Percentiles rank a stretch among this genome's conserved stretches.
phyloP scores from a whole-genome alignment of 169 alveolate species.

The Plasmodium gaboni region DNA sequence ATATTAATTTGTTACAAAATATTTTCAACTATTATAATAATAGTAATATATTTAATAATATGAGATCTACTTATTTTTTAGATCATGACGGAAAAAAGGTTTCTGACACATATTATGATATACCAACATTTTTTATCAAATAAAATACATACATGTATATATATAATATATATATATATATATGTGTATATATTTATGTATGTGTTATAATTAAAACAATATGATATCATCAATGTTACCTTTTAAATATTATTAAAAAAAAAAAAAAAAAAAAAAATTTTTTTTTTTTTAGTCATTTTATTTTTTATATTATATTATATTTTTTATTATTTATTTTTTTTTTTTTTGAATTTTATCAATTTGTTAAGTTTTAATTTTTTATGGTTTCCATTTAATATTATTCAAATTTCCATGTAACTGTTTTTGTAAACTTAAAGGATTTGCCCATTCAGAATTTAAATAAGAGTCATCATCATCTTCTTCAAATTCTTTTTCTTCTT shows the following conservation, averaged over 20 bases:
- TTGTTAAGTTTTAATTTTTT: neutral
- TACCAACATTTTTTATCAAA: slow-evolving; percentile 16
- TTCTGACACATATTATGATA: slow-evolving; percentile 9
- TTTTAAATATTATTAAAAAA: too few species aligned
- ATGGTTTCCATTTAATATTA: slow-evolving; percentile 71
- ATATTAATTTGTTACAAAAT: slow-evolving; percentile 4
- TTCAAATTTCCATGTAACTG: slow-evolving; percentile 84
- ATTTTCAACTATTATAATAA: slow-evolving; percentile 25
- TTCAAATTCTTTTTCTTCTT: slow-evolving; percentile 92
- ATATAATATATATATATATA: too few species aligned
- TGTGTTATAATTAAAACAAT: too few species aligned
- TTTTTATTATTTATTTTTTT: too few species aligned
- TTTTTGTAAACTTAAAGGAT: slow-evolving; percentile 91
- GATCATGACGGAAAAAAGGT: slow-evolving; percentile 25
- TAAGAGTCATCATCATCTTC: slow-evolving; percentile 95
- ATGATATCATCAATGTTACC: too few species aligned
- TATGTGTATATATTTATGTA: too few species aligned
- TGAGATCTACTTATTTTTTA: slow-evolving; percentile 60
- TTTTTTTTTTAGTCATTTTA: too few species aligned
- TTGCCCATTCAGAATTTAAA: slow-evolving; percentile 95
- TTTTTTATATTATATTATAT: too few species aligned
- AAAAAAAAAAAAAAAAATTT: too few species aligned
- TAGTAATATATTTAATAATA: slow-evolving; percentile 4
- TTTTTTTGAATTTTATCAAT: too few species aligned
- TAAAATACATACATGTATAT: neutral